Evolutionary conservation across 768 basidiomycete species (phyloP).

Genomic region (Leccinellum albellum): DNA sequence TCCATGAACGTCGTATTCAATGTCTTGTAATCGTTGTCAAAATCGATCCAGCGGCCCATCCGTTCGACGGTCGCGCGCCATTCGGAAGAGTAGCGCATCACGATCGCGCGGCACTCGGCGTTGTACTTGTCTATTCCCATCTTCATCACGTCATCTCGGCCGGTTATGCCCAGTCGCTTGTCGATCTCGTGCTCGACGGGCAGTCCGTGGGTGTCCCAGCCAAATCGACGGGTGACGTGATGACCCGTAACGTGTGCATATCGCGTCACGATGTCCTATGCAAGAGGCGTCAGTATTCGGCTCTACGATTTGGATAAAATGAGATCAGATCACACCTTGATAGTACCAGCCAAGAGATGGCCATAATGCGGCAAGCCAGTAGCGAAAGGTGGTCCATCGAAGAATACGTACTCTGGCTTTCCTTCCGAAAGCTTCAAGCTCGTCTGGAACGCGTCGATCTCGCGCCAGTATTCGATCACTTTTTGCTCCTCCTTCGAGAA

Average conservation of each 20-base stretch:
- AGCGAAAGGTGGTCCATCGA: slow-evolving; percentile 96
- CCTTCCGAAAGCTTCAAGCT: slow-evolving; percentile 91
- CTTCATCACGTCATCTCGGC: slow-evolving; percentile 87
- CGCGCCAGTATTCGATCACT: slow-evolving; percentile 86
- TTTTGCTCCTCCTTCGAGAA: slow-evolving; percentile 89
- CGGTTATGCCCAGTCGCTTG: slow-evolving; percentile 88
- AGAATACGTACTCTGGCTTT: slow-evolving; percentile 88
- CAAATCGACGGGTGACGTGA: slow-evolving; percentile 91
- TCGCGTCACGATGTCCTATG: slow-evolving; percentile 93
- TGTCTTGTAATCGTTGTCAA: slow-evolving; percentile 99
- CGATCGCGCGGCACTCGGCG: slow-evolving; percentile 91
- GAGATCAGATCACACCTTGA: slow-evolving; percentile 61
- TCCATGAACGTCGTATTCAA: slow-evolving; percentile 94
- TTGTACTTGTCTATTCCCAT: slow-evolving; percentile 99
- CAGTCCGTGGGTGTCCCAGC: slow-evolving; percentile 98
- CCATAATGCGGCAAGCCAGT: slow-evolving; percentile 97
- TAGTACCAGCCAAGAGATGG: slow-evolving; percentile 86
- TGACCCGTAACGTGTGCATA: slow-evolving; percentile 91
- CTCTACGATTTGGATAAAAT: neutral
- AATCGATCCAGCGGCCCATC: slow-evolving; percentile 99
- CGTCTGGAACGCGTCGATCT: slow-evolving; percentile 97
- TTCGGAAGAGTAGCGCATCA: slow-evolving; percentile 93
- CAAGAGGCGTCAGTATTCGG: neutral
- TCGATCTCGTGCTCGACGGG: slow-evolving; percentile 99
- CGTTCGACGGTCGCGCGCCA: slow-evolving; percentile 95